Base-by-base conservation (phyloP, 495 filamentous ascomycete genomes). In the Pyronema omphalodes region DNA sequence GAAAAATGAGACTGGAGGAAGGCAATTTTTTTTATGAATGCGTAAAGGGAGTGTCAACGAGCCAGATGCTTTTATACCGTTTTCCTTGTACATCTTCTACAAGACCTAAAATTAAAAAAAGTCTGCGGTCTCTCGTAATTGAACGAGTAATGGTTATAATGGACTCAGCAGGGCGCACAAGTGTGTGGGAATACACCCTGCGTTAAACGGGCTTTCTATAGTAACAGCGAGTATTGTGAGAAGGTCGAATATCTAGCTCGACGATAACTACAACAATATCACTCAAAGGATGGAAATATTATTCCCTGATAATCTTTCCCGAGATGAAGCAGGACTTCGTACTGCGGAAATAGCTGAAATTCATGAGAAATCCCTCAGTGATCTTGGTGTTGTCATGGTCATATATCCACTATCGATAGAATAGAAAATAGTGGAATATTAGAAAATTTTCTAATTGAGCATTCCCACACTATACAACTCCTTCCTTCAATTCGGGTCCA, bases 141-240 rank as follows among this genome's bases (percentile, higher is more conserved):
- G 23, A 5, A 29, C 5, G 23, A 29, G 23, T 29, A 5, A 29
- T 29, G 23, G 5, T 29, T 1, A 1, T 29, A 29, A 29, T 29
- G 23, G 23, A 29, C 23, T 29, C 5, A 29, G 39, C 17, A 50
- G 55, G 1, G 17, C 55, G 4, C 51, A 57, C 29, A 9, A 23
- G 9, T 57, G 55, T 57, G 43, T 57, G 1, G 55, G 55, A 7
- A 52, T 45, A 11, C 49, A 52, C 8, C 51, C 54, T 9, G 51
- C 55, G 37, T 12, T 54, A 15, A 53, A 53, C 15, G 55, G 54
- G 34, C 18, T 57, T 12, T 50, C 51, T 5, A 18, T 53, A 6
- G 29, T 37, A 5, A 11, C 23, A 12, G 55, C 55, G 11, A 54
- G 51, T 6, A 39, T 54, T 3, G 29, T 45, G 7, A 15, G 36